A percentile compares a stretch with the other conserved stretches of the same genome.
Conservation (phyloP, 2,329 filamentous ascomycete genomes). For the Aspergillus pseudonomiae region DNA sequence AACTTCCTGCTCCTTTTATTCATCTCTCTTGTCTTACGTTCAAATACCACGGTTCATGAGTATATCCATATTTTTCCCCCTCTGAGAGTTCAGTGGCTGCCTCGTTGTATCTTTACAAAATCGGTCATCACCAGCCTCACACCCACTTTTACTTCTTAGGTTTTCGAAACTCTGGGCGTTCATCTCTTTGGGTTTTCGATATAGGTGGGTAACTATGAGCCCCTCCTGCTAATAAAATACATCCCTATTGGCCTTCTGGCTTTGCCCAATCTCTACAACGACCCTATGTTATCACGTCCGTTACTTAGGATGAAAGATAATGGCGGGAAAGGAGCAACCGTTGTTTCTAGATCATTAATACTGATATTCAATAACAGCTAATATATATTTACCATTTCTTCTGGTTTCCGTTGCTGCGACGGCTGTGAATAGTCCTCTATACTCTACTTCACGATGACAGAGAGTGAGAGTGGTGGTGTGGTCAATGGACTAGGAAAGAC, state of each 20-base stretch:
- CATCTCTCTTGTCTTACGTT: neutral
- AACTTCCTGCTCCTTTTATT: neutral
- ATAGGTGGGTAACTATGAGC: neutral
- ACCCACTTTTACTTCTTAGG: neutral
- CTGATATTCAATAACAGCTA: neutral
- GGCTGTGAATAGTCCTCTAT: neutral
- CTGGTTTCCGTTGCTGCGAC: neutral
- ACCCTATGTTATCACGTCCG: neutral
- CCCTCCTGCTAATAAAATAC: neutral
- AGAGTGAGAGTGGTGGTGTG: conserved; percentile 22
- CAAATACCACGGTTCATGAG: neutral
- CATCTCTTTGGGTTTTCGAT: neutral
- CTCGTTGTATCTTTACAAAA: neutral
- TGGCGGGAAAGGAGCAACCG: neutral
- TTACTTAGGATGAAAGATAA: too few relatives aligned
- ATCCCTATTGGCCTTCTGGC: neutral
- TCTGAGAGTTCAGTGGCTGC: neutral
- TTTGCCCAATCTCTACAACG: neutral
- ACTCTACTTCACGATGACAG: conserved; percentile 22
- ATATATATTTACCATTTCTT: neutral
- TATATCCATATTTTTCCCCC: neutral
- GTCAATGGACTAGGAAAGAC: conserved; percentile 38
- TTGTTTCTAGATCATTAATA: neutral
- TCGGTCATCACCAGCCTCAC: neutral
- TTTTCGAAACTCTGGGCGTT: neutral